Evolutionary conservation across 2,329 filamentous ascomycete species (phyloP).

Genomic region (Pseudogymnoascus sp.): DNA sequence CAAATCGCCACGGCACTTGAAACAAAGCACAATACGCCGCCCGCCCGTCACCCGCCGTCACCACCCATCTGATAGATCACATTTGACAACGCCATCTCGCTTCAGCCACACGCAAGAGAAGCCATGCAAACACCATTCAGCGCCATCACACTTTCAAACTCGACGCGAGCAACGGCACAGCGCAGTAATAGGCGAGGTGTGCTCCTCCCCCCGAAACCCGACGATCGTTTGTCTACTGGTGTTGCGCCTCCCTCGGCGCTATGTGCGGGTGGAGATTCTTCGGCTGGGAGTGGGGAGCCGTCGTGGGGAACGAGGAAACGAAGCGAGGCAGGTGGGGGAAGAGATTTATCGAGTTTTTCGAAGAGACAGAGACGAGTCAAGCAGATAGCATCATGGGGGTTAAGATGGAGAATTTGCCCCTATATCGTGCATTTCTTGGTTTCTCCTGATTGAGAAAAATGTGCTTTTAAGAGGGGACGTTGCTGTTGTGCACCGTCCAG

Average conservation of each 20-base stretch:
- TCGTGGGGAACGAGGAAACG: not conserved
- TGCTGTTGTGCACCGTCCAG: not conserved
- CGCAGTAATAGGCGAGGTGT: not conserved
- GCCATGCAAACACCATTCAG: not conserved
- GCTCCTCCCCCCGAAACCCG: not conserved
- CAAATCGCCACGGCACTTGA: not conserved
- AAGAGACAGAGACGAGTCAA: not conserved
- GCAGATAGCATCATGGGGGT: not conserved
- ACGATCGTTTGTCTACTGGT: not conserved
- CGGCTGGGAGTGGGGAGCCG: not conserved
- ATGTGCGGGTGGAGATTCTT: not conserved
- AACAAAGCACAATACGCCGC: not conserved
- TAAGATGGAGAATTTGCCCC: not conserved
- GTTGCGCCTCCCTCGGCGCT: not conserved
- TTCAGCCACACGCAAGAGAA: not conserved
- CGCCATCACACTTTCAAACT: not conserved
- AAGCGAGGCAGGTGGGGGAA: not conserved
- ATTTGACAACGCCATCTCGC: not conserved
- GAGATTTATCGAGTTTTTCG: not conserved
- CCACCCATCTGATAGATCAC: not conserved
- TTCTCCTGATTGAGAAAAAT: not conserved
- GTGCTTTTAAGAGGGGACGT: not conserved
- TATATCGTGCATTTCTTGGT: not conserved
- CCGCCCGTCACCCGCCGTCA: not conserved
- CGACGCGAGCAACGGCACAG: not conserved